phyloP scores from a whole-genome alignment of 2,329 filamentous ascomycete genomes.

The Trichoderma brevicompactum region DNA sequence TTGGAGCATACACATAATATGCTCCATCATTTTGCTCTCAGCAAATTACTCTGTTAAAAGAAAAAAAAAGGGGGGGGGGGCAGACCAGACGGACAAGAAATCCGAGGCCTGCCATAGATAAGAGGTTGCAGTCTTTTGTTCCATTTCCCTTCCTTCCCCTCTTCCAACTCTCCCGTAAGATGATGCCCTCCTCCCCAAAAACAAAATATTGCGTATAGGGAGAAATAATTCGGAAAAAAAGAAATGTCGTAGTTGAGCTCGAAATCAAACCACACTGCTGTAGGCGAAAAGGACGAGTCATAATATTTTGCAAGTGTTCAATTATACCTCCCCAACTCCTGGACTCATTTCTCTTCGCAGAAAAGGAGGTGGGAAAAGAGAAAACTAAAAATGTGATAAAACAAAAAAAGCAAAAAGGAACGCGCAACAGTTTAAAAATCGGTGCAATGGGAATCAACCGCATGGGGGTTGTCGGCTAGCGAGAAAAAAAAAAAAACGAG shows the following conservation, averaged over 20 bases:
- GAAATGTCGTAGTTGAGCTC: background rate
- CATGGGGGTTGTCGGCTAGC: background rate
- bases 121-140: constrained; percentile 14
- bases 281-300: background rate
- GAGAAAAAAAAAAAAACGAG: background rate
- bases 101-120: constrained; percentile 3
- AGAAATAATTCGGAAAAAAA: background rate
- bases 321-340: constrained; percentile 27
- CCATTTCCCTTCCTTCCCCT: background rate
- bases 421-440: background rate
- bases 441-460: background rate
- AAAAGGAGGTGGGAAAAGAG: constrained; percentile 4
- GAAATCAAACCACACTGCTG: constrained; percentile 3
- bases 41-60: background rate
- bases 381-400: constrained; percentile 1
- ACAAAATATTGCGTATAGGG: constrained; percentile 6
- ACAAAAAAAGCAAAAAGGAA: background rate
- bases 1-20: background rate
- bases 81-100: background rate
- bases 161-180: constrained; percentile 8
- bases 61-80: background rate
- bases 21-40: background rate
- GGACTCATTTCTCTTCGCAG: constrained; percentile 1
- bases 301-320: constrained; percentile 21
- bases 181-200: background rate